Evolutionary conservation across 2,329 filamentous ascomycete species (phyloP).

Genomic region (Diplodia scrobiculata): DNA sequence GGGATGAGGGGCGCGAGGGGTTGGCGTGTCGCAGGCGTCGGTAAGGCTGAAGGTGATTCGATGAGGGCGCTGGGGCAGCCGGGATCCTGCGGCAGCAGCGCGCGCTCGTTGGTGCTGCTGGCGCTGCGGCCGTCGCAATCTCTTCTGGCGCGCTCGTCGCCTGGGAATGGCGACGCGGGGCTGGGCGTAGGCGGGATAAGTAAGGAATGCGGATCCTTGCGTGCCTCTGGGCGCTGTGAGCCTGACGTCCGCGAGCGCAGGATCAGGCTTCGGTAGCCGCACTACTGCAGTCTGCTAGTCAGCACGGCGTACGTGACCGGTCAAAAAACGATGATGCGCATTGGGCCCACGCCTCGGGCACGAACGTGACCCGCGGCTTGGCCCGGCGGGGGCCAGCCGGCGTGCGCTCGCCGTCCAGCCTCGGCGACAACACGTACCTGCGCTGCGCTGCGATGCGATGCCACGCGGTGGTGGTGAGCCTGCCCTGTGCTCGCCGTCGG

Average conservation of each 20-base stretch:
- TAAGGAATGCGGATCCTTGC: slow-evolving; percentile 26
- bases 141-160: slow-evolving; percentile 23
- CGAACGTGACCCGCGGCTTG: neutral
- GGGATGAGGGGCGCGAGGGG: slow-evolving; percentile 9
- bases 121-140: slow-evolving; percentile 24
- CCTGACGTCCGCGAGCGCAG: slow-evolving; percentile 14
- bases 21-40: slow-evolving; percentile 23
- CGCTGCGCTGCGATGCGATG: neutral
- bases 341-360: slow-evolving; percentile 25
- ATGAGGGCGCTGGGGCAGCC: slow-evolving; percentile 5
- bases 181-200: slow-evolving; percentile 20
- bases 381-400: neutral
- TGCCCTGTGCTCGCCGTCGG: slow-evolving; percentile 17
- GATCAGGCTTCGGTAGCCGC: slow-evolving; percentile 24
- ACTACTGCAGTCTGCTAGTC: slow-evolving; percentile 29
- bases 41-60: slow-evolving; percentile 29
- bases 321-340: slow-evolving; percentile 26
- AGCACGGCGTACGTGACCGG: slow-evolving; percentile 24
- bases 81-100: slow-evolving; percentile 14
- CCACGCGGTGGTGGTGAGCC: neutral
- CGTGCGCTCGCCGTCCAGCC: neutral
- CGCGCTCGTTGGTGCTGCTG: slow-evolving; percentile 21
- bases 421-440: slow-evolving; percentile 15
- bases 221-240: slow-evolving; percentile 9
- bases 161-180: slow-evolving; percentile 18